These are phyloP conservation scores for Letharia columbiana DNA, from an alignment of 495 filamentous ascomycete species.

Conservation along the genomic window DNA sequence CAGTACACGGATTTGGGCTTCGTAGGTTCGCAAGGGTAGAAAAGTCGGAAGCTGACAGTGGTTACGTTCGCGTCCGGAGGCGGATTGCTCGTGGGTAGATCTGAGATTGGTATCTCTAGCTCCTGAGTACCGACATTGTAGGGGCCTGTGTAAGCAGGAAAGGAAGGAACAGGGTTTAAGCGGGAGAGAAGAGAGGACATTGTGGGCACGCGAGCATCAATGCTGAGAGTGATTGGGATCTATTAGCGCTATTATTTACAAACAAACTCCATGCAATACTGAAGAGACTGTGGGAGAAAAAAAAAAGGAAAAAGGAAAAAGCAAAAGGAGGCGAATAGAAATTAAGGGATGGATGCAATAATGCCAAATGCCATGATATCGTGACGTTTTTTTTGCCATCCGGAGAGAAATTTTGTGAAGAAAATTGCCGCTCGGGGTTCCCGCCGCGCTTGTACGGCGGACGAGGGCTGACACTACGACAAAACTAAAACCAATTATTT, in stretches of 20 bases:
- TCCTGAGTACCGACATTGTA: conserved; percentile 68
- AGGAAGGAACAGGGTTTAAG: conserved; percentile 40
- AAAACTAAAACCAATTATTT: too few relatives aligned
- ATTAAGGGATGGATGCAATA: neutral
- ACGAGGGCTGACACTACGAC: too few relatives aligned
- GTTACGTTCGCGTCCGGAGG: conserved; percentile 44
- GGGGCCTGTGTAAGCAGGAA: conserved; percentile 61
- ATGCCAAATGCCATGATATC: neutral
- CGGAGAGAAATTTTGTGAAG: neutral
- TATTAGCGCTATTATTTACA: neutral
- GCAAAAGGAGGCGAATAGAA: neutral
- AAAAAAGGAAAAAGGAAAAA: neutral
- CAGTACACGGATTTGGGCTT: conserved; percentile 45
- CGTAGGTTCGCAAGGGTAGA: conserved; percentile 55
- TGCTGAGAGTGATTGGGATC: neutral
- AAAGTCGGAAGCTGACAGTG: conserved; percentile 66
- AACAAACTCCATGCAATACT: neutral
- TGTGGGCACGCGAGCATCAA: neutral
- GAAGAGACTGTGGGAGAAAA: neutral
- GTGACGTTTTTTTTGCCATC: neutral
- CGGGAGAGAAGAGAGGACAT: conserved; percentile 18
- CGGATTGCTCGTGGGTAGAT: conserved; percentile 44
- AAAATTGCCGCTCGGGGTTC: too few relatives aligned
- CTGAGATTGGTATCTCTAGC: conserved; percentile 58
- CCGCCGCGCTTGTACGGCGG: neutral